A percentile compares a stretch with the other conserved stretches of the same genome.
Conservation (phyloP, 1,139 yeast species). For the Candida tetrigidarum region DNA sequence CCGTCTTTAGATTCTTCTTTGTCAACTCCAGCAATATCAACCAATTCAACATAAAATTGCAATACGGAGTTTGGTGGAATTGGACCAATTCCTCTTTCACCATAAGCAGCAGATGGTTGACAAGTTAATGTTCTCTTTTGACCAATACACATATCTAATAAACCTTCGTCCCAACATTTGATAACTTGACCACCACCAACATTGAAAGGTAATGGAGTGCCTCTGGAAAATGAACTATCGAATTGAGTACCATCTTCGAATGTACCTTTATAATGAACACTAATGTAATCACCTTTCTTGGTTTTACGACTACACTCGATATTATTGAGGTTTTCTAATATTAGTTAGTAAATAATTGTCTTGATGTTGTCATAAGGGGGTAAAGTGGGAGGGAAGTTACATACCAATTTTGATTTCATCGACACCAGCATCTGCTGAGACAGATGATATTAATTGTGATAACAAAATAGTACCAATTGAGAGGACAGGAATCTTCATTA, state of each 20-base stretch:
- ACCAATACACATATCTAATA: constrained; percentile 80
- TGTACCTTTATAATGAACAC: constrained; percentile 77
- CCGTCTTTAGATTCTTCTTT: constrained; percentile 10
- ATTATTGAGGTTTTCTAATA: constrained; percentile 31
- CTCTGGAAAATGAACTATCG: constrained; percentile 73
- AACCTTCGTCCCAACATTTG: constrained; percentile 88
- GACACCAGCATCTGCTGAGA: constrained; percentile 16
- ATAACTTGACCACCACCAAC: constrained; percentile 82
- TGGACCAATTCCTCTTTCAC: constrained; percentile 74
- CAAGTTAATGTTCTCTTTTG: constrained; percentile 79
- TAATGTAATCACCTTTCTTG: constrained; percentile 62
- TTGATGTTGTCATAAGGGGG: constrained; percentile 6
- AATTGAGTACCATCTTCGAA: constrained; percentile 71
- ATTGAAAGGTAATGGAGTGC: constrained; percentile 66
- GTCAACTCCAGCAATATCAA: constrained; percentile 44
- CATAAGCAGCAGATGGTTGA: constrained; percentile 80
- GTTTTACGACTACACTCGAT: constrained; percentile 62
- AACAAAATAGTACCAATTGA: constrained; percentile 12
- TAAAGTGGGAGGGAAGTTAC: constrained; percentile 16
- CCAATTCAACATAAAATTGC: constrained; percentile 59
- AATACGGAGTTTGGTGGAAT: constrained; percentile 79
- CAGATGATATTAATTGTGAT: constrained; percentile 13
- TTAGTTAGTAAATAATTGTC: constrained; percentile 8
- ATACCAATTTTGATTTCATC: constrained; percentile 34
- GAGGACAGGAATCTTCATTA: constrained; percentile 17